Conservation (phyloP, 345 rosid genomes). For the Eucalyptus cloeziana region DNA sequence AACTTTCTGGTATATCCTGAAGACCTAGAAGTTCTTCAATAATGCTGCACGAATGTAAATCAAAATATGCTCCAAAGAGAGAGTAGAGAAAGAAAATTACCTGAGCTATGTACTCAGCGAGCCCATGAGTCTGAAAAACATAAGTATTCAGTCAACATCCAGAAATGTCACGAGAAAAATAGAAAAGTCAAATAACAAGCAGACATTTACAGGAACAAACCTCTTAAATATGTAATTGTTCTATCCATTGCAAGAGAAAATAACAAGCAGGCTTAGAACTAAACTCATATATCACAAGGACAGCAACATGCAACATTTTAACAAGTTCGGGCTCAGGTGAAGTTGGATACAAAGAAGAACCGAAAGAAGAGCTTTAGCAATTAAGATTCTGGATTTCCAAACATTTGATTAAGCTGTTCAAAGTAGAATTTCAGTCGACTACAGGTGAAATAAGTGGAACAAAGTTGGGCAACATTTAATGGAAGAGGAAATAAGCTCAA, state of each 20-base stretch:
- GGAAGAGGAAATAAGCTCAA: background rate
- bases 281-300: background rate
- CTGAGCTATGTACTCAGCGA: constrained; percentile 99
- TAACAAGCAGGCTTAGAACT: background rate
- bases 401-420: background rate
- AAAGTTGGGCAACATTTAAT: background rate
- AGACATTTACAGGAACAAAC: background rate
- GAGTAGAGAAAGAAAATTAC: constrained; percentile 19
- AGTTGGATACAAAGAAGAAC: background rate
- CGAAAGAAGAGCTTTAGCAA: background rate
- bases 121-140: constrained; percentile 74
- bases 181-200: background rate
- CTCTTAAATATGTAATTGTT: background rate
- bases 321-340: background rate
- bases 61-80: background rate
- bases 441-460: background rate
- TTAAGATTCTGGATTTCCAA: background rate
- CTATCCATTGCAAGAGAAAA: background rate
- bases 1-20: background rate
- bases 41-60: background rate
- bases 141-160: constrained; percentile 4
- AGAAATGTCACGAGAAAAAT: background rate
- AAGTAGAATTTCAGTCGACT: background rate
- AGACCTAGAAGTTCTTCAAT: background rate
- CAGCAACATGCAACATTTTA: background rate